Evolutionary conservation across 2,329 filamentous ascomycete genomes (phyloP).

Genomic region (Fusarium austroafricanum): DNA sequence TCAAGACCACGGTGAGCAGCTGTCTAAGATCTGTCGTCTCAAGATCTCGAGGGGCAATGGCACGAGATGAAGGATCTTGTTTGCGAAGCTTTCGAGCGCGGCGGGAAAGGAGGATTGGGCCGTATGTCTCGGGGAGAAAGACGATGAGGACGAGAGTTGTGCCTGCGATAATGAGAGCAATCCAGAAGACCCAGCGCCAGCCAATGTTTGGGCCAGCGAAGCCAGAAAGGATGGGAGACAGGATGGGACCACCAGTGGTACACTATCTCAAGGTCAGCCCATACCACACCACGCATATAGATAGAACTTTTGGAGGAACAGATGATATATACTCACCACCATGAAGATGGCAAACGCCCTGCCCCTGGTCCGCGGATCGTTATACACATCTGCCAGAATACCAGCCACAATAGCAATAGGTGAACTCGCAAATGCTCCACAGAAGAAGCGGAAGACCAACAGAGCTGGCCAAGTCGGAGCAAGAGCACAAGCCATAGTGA

Average conservation of each 20-base stretch:
- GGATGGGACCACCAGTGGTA: slow-evolving; percentile 74
- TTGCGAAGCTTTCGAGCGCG: slow-evolving; percentile 69
- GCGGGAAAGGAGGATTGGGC: slow-evolving; percentile 66
- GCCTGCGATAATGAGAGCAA: slow-evolving; percentile 75
- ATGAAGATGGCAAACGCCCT: slow-evolving; percentile 73
- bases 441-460: slow-evolving; percentile 66
- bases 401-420: slow-evolving; percentile 72
- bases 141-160: slow-evolving; percentile 68
- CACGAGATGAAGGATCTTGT: slow-evolving; percentile 61
- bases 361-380: slow-evolving; percentile 62
- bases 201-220: slow-evolving; percentile 68
- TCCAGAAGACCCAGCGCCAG: slow-evolving; percentile 79
- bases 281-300: too few relatives aligned
- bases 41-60: slow-evolving; percentile 72
- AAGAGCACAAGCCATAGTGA: slow-evolving; percentile 67
- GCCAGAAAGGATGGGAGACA: slow-evolving; percentile 73
- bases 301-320: too few relatives aligned
- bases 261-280: slow-evolving; percentile 54
- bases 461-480: slow-evolving; percentile 64
- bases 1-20: slow-evolving; percentile 75
- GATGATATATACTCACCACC: slow-evolving; percentile 58
- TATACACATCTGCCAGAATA: slow-evolving; percentile 75
- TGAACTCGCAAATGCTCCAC: slow-evolving; percentile 65
- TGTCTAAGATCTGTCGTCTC: slow-evolving; percentile 68
- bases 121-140: slow-evolving; percentile 74